These are phyloP conservation scores for Seiridium cupressi DNA, from an alignment of 2,329 filamentous ascomycete genomes.

Conservation along the genomic window DNA sequence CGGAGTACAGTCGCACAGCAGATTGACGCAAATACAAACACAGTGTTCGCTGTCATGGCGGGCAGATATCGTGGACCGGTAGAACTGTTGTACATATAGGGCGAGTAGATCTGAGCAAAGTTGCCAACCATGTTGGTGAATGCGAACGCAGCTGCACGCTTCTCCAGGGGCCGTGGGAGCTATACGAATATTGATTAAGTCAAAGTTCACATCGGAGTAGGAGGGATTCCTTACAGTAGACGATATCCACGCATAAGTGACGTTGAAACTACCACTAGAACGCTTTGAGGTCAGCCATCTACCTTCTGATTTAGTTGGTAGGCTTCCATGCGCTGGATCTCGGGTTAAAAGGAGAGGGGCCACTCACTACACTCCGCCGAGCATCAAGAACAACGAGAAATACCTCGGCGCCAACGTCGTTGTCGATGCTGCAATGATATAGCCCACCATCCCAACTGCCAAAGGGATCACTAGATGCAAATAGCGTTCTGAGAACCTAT, in stretches of 20 bases:
- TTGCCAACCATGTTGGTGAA: conserved; percentile 22
- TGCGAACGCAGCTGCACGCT: conserved; percentile 17
- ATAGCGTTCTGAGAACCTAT: conserved; percentile 60
- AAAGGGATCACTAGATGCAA: conserved; percentile 57
- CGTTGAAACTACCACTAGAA: conserved; percentile 17
- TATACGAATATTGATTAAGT: background rate
- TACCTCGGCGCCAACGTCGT: conserved; percentile 52
- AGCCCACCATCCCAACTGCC: conserved; percentile 52
- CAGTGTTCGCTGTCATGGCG: conserved; percentile 23
- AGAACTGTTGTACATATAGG: conserved; percentile 21
- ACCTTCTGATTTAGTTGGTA: no score
- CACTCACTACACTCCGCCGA: conserved; percentile 16
- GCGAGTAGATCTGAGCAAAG: conserved; percentile 21
- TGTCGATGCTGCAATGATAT: conserved; percentile 59
- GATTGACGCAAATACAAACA: conserved; percentile 21
- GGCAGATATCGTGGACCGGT: conserved; percentile 20
- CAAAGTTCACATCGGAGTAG: background rate
- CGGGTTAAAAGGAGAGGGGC: no score
- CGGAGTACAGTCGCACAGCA: conserved; percentile 15
- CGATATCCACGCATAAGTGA: conserved; percentile 20
- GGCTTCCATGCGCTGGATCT: no score
- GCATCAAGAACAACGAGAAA: conserved; percentile 17
- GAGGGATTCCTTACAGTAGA: conserved; percentile 13
- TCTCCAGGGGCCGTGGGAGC: conserved; percentile 17
- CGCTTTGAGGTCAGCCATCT: no score